Conservation (phyloP, 352 stramenopile genomes). For the Globisporangium orthogonon region DNA sequence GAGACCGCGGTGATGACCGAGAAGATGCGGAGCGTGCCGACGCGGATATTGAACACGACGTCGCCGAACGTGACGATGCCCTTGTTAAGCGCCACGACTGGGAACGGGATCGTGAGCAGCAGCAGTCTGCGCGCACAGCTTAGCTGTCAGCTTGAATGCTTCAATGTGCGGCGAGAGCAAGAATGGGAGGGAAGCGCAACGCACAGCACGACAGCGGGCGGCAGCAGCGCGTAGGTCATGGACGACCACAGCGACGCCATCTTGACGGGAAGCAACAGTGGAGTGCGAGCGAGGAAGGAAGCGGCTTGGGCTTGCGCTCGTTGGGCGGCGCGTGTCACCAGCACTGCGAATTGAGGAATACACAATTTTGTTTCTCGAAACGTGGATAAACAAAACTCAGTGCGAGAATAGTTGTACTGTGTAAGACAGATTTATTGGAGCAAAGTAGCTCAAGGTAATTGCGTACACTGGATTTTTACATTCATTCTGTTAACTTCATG, state of each 20-base stretch:
- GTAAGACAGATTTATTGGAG: too few relatives aligned
- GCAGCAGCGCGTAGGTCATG: slow-evolving; percentile 72
- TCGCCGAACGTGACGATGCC: slow-evolving; percentile 72
- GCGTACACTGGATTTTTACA: too few relatives aligned
- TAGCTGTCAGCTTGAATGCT: background rate
- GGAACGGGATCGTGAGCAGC: slow-evolving; percentile 76
- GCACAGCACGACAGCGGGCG: slow-evolving; percentile 72
- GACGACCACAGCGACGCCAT: slow-evolving; percentile 74
- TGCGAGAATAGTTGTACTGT: too few relatives aligned
- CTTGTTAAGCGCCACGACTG: slow-evolving; percentile 44
- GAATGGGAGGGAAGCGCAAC: slow-evolving; percentile 6
- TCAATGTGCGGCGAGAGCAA: background rate
- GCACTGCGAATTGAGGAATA: too few relatives aligned
- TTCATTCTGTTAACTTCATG: background rate
- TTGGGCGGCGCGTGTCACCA: background rate
- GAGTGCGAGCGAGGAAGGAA: background rate
- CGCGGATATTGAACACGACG: slow-evolving; percentile 65
- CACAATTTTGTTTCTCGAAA: too few relatives aligned
- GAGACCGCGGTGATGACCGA: slow-evolving; percentile 69
- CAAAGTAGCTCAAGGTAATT: too few relatives aligned
- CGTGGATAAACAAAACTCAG: too few relatives aligned
- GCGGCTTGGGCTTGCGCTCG: background rate
- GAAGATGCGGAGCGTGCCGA: slow-evolving; percentile 67
- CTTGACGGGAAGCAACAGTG: background rate
- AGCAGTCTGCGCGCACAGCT: slow-evolving; percentile 31